Evolutionary conservation across 139 green algal genomes (phyloP).

Genomic region (Chlamydomonas urium): DNA sequence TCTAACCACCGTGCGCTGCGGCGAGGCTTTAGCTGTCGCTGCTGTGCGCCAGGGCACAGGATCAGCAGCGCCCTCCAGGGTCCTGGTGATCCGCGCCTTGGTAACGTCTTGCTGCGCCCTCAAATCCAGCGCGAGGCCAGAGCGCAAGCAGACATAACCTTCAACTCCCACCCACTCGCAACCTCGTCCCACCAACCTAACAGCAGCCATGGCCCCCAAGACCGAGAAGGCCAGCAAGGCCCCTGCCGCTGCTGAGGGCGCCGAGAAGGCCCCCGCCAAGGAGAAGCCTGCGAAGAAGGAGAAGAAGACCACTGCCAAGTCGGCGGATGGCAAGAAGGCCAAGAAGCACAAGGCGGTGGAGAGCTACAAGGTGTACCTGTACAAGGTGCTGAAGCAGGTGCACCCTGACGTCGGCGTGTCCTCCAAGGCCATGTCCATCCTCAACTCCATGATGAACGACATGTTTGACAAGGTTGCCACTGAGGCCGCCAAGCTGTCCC

Average conservation of each 20-base stretch:
- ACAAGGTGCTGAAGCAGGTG: slow-evolving; percentile 87
- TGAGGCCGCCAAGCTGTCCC: slow-evolving; percentile 67
- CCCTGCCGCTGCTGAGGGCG: slow-evolving; percentile 12
- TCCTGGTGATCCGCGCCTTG: neutral
- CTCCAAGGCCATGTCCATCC: slow-evolving; percentile 94
- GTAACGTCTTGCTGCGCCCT: no score
- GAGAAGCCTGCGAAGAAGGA: slow-evolving; percentile 1
- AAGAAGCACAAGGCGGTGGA: slow-evolving; percentile 55
- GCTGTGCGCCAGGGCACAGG: no score
- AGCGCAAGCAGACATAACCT: no score
- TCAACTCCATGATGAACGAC: slow-evolving; percentile 95
- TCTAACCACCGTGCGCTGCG: no score
- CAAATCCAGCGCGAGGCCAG: no score
- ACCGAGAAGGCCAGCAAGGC: no score
- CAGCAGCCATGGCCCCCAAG: slow-evolving; percentile 30
- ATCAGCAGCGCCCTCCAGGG: no score
- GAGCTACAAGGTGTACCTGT: slow-evolving; percentile 80
- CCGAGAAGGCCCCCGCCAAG: slow-evolving; percentile 23
- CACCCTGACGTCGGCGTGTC: slow-evolving; percentile 92
- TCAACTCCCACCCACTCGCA: neutral
- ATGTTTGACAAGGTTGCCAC: slow-evolving; percentile 90
- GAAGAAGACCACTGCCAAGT: slow-evolving; percentile 19
- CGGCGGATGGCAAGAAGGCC: slow-evolving; percentile 28
- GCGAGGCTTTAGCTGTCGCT: no score
- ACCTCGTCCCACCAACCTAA: neutral